Conservation (phyloP, 73 alveolate species). For the Tetrahymena elliotti region DNA sequence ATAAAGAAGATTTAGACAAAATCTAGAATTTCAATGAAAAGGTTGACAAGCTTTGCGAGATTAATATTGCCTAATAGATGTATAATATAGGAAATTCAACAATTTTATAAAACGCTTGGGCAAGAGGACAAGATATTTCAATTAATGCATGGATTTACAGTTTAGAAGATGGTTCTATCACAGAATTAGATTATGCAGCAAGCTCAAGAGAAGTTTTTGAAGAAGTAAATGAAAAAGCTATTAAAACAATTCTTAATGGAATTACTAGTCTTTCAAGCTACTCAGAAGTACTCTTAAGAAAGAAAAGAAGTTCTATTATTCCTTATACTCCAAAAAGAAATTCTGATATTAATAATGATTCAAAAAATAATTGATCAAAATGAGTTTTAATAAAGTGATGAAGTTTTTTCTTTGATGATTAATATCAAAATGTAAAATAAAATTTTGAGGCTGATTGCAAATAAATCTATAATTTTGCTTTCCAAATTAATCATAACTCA, state of each 20-base stretch:
- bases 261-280: neutral
- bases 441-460: too few relatives aligned
- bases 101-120: neutral
- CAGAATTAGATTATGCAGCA: neutral
- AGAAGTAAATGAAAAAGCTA: neutral
- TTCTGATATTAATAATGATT: neutral
- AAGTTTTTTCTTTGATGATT: too few relatives aligned
- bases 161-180: neutral
- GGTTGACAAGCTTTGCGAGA: neutral
- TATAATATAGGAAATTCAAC: neutral
- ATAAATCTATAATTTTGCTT: too few relatives aligned
- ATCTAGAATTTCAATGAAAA: neutral
- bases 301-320: neutral
- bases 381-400: neutral
- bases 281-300: neutral
- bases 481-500: too few relatives aligned
- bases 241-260: neutral
- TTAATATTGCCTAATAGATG: neutral
- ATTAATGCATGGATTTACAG: neutral
- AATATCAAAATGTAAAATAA: too few relatives aligned
- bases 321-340: neutral
- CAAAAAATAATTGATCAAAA: neutral
- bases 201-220: neutral
- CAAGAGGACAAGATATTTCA: neutral
- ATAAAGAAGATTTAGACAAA: neutral